Evolutionary conservation across 441 rosid genomes (phyloP).

Genomic region (Corymbia calophylla): DNA sequence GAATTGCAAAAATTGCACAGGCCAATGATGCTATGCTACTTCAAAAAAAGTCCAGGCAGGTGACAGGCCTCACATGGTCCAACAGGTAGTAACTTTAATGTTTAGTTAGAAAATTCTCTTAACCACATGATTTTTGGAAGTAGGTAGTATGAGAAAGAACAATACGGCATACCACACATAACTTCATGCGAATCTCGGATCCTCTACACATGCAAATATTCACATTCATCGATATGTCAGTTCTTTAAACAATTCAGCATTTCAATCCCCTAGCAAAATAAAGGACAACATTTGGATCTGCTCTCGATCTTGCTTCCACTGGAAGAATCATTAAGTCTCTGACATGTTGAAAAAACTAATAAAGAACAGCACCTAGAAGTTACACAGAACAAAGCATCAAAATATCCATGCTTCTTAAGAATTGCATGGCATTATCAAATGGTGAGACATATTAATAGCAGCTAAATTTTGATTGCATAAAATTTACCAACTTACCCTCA

Average conservation of each 20-base stretch:
- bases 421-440: not conserved
- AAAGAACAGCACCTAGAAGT: not conserved
- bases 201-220: not conserved
- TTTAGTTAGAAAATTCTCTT: not conserved
- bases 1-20: not conserved
- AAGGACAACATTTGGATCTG: not conserved
- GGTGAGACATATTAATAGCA: not conserved
- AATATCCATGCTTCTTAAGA: not conserved
- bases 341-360: not conserved
- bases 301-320: not conserved
- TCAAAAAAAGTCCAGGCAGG: not conserved
- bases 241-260: not conserved
- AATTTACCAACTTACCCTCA: conserved; percentile 76
- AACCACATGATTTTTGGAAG: not conserved
- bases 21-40: not conserved
- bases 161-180: not conserved
- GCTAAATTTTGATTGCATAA: conserved; percentile 13
- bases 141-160: not conserved
- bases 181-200: not conserved
- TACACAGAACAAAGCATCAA: not conserved
- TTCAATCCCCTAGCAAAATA: not conserved
- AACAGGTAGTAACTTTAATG: not conserved
- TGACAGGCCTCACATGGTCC: not conserved
- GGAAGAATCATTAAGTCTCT: not conserved
- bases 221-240: not conserved